Evolutionary conservation across 2,329 filamentous ascomycete genomes (phyloP).

Genomic region (Setomelanomma holmii): DNA sequence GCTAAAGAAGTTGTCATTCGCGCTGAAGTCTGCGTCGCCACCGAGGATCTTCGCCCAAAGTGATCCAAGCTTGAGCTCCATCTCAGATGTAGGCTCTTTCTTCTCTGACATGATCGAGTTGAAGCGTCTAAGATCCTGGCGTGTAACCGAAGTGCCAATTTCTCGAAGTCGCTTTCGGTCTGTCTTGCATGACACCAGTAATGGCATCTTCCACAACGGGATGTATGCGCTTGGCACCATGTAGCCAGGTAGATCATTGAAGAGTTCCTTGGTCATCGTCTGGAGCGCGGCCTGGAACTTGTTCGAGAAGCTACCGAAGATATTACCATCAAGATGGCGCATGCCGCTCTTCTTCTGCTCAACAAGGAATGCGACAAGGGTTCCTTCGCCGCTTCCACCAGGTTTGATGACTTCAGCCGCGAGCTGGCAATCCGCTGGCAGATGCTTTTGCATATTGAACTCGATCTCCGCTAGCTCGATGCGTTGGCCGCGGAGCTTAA

Average conservation of each 20-base stretch:
- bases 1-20: slow-evolving; percentile 53
- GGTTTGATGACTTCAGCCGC: slow-evolving; percentile 59
- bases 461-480: slow-evolving; percentile 50
- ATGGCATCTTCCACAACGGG: slow-evolving; percentile 45
- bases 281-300: slow-evolving; percentile 37
- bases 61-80: slow-evolving; percentile 35
- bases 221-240: slow-evolving; percentile 48
- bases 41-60: slow-evolving; percentile 44
- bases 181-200: slow-evolving; percentile 46
- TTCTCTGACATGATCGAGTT: slow-evolving; percentile 51
- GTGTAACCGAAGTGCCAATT: slow-evolving; percentile 39
- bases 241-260: slow-evolving; percentile 39
- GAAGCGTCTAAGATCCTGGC: slow-evolving; percentile 43
- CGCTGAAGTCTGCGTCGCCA: slow-evolving; percentile 40
- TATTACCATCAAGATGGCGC: slow-evolving; percentile 39
- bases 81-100: slow-evolving; percentile 44
- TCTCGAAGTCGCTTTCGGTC: slow-evolving; percentile 45
- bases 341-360: slow-evolving; percentile 40
- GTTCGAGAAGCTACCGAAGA: slow-evolving; percentile 41
- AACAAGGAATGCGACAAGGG: slow-evolving; percentile 43
- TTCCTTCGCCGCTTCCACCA: slow-evolving; percentile 38
- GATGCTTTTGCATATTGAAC: slow-evolving; percentile 50
- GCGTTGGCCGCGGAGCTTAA: slow-evolving; percentile 52
- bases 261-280: slow-evolving; percentile 39
- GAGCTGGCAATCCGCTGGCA: slow-evolving; percentile 47